Evolutionary conservation across 306 rosid genomes (phyloP).

Genomic region (Acmispon strigosus): DNA sequence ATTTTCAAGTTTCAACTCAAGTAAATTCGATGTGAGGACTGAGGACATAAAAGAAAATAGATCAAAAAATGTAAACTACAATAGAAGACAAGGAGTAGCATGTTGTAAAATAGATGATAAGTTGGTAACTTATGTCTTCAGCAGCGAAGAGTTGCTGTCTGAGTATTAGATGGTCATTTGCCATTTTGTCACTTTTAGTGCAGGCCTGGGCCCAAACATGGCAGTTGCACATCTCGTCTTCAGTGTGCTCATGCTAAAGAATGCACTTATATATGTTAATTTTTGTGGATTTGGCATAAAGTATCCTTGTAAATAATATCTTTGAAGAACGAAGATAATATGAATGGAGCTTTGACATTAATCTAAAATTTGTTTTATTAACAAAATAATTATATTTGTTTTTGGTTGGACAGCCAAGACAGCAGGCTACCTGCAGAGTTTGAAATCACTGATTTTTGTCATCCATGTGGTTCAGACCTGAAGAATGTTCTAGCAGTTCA

Average conservation of each 20-base stretch:
- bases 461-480: constrained; percentile 56
- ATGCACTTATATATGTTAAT: not conserved
- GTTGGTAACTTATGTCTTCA: not conserved
- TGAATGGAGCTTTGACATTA: constrained; percentile 4
- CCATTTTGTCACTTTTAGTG: not conserved
- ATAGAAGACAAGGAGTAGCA: not conserved
- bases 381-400: constrained; percentile 23
- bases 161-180: not conserved
- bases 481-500: constrained; percentile 86
- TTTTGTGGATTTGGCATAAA: not conserved
- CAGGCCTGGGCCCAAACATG: not conserved
- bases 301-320: not conserved
- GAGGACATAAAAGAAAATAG: not conserved
- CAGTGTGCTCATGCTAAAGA: not conserved
- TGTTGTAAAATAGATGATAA: not conserved
- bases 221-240: not conserved
- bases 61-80: not conserved
- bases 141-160: not conserved
- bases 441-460: constrained; percentile 83
- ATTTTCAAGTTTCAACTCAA: not conserved
- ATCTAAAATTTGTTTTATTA: constrained; percentile 12
- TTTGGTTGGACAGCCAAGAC: constrained; percentile 82
- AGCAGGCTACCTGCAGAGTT: constrained; percentile 94
- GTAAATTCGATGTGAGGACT: not conserved
- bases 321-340: not conserved